Conservation (phyloP, 257 asterid genomes). For the Solanum pinnatisectum region DNA sequence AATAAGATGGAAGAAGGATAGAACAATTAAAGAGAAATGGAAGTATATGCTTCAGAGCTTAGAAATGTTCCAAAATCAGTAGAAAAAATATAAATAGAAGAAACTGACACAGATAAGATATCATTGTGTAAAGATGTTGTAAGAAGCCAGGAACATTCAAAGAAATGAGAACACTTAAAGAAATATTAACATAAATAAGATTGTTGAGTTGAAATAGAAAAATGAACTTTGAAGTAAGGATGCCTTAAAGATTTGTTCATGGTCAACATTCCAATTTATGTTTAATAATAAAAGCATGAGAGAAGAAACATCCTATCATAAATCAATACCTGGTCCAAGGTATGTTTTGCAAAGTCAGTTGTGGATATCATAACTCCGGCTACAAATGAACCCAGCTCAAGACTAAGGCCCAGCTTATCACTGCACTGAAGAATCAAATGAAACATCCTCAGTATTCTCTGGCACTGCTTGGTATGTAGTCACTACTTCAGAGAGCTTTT, state of each 20-base stretch:
- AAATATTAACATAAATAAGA: background rate
- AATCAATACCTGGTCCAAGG: slow-evolving; percentile 61
- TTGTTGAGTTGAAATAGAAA: background rate
- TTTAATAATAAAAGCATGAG: background rate
- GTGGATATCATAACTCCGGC: slow-evolving; percentile 96
- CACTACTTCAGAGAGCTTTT: background rate
- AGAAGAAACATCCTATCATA: background rate
- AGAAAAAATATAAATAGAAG: background rate
- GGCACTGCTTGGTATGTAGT: background rate
- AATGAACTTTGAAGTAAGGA: background rate
- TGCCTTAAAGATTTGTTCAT: background rate
- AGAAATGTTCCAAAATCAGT: background rate
- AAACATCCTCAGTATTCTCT: background rate
- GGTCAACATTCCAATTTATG: background rate
- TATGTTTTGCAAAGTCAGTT: slow-evolving; percentile 76
- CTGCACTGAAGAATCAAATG: slow-evolving; percentile 69
- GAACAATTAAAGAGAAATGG: background rate
- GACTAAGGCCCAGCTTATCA: slow-evolving; percentile 93
- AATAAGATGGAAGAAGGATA: background rate
- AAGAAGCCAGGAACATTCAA: background rate
- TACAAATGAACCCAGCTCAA: slow-evolving; percentile 84
- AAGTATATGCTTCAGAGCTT: background rate
- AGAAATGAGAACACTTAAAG: background rate
- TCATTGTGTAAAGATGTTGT: background rate
- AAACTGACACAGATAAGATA: background rate